Base-by-base conservation (phyloP, 1,284 basidiomycete genomes). In the Wolfiporia cocos region DNA sequence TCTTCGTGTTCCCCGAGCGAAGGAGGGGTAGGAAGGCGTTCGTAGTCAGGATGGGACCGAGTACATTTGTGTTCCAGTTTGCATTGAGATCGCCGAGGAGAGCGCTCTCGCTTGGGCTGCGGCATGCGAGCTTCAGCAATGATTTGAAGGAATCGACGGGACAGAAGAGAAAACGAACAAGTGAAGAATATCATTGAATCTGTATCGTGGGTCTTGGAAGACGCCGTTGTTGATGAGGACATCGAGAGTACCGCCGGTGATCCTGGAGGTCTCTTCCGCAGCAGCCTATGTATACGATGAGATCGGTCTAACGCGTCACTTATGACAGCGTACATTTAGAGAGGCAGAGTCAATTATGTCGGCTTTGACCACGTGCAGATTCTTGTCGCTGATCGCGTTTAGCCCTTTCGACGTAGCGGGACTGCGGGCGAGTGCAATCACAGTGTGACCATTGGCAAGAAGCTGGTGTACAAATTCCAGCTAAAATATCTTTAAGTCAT, bases 11-110 rank as follows among this genome's bases (percentile, higher is more conserved):
- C 3, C 66, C 64, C 6, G 54, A 56, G 12, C 50, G 50, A n/a
- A 69, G 49, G 17, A 69, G 58, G 4, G 66, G 65, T 4, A 69
- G 46, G 42, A 60, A 54, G 0, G 52, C 51, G 42, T 64, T 64
- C 37, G 51, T 64, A 19, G 55, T 57, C 37, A 55, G 53, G 5
- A 67, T 52, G 7, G 52, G 47, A 11, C 64, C 62, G 29, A 66
- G 35, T 30, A 63, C 58, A 44, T 69, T 68, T 26, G 54, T 37
- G 35, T 22, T 10, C 35, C 35, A 37, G 35, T 5, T 26, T 14
- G 11, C 5, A 18, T 22, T 37, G 21, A 37, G 19, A 22, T 37
- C 22, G 3, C 24, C 35, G 10, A 24, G 4, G 4, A 37, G 23
- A 14, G 19, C 22, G 3, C 14, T 9, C 14, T 37, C 35, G 35